phyloP scores from a whole-genome alignment of 116 monocot species.

The Cymodocea nodosa region DNA sequence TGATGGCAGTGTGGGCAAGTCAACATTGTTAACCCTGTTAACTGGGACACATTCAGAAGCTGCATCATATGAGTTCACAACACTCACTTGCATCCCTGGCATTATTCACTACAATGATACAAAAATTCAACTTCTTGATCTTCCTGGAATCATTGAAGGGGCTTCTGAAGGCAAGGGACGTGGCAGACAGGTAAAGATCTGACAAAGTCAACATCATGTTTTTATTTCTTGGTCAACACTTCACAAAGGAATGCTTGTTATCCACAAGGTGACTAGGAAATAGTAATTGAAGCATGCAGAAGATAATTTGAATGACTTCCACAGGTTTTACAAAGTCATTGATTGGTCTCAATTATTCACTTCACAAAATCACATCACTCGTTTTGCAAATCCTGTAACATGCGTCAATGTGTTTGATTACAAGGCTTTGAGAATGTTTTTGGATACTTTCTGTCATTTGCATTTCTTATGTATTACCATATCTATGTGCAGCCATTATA shows the following conservation, averaged over 20 bases:
- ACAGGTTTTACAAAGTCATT: too few relatives aligned
- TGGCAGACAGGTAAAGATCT: constrained; percentile 73
- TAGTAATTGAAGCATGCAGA: too few relatives aligned
- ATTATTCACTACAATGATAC: constrained; percentile 98
- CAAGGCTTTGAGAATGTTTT: too few relatives aligned
- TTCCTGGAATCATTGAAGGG: constrained; percentile 99
- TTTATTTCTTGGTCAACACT: not conserved
- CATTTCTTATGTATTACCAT: too few relatives aligned
- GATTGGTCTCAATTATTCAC: too few relatives aligned
- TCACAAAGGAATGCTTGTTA: not conserved
- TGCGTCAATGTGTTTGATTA: too few relatives aligned
- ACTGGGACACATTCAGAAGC: constrained; percentile 98
- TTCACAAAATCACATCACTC: too few relatives aligned
- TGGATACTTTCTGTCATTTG: too few relatives aligned
- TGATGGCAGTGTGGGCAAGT: constrained; percentile 84
- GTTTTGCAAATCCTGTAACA: too few relatives aligned
- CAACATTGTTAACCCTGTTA: constrained; percentile 79
- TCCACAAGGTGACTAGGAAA: too few relatives aligned
- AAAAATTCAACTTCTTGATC: constrained; percentile 97
- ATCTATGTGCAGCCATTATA: too few relatives aligned
- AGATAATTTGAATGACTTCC: too few relatives aligned
- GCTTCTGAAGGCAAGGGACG: constrained; percentile 99
- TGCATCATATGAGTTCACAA: constrained; percentile 99
- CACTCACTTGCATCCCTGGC: constrained; percentile 97
- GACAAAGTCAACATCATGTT: not conserved